Conservation (phyloP, 208 protist species). For the Zelonia costaricensis region DNA sequence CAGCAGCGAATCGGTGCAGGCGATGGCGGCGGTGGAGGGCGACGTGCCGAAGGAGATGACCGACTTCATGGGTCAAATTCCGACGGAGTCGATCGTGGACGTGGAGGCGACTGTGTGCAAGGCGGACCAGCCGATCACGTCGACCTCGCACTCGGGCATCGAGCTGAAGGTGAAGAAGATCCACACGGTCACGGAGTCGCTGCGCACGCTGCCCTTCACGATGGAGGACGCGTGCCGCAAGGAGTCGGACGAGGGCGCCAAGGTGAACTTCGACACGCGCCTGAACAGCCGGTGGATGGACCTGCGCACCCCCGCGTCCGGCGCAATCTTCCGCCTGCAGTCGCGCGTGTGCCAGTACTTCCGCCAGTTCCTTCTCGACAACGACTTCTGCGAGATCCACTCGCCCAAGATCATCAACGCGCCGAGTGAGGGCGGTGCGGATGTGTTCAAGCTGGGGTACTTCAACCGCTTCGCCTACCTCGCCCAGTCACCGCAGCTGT, state of each 20-base stretch:
- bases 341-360: constrained; percentile 95
- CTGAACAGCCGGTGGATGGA: constrained; percentile 98
- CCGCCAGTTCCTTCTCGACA: constrained; percentile 93
- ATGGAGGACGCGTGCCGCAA: constrained; percentile 89
- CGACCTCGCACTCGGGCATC: constrained; percentile 75
- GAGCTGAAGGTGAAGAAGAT: constrained; percentile 85
- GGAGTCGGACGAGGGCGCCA: constrained; percentile 71
- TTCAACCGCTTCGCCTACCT: constrained; percentile 95
- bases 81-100: constrained; percentile 90
- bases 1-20: constrained; percentile 77
- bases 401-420: constrained; percentile 99
- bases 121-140: constrained; percentile 76
- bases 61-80: constrained; percentile 90
- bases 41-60: constrained; percentile 87
- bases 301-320: constrained; percentile 96
- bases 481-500: constrained; percentile 99
- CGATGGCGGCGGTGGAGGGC: constrained; percentile 76
- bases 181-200: constrained; percentile 84
- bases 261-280: constrained; percentile 94
- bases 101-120: constrained; percentile 63
- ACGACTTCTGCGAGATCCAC: constrained; percentile 99
- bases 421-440: constrained; percentile 96
- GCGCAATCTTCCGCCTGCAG: constrained; percentile 97
- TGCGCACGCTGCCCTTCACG: constrained; percentile 90
- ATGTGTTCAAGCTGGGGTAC: constrained; percentile 95